These are phyloP conservation scores for Suillus brevipes DNA, from an alignment of 768 basidiomycete species.

Conservation along the genomic window DNA sequence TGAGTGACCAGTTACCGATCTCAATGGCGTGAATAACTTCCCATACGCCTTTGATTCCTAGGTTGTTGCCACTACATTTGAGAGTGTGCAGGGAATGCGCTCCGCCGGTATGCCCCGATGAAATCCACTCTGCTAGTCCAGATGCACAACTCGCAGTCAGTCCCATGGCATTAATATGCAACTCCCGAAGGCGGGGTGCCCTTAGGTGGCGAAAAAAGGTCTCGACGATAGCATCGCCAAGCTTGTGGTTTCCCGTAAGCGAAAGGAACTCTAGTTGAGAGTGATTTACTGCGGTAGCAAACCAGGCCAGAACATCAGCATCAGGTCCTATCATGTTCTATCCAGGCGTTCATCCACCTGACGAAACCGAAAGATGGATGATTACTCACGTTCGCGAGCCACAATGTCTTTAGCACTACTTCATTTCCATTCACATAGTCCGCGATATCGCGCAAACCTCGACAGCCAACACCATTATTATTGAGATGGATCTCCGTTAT, in stretches of 20 bases:
- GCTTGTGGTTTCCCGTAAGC: conserved; percentile 46
- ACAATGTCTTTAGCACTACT: conserved; percentile 42
- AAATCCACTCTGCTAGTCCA: conserved; percentile 49
- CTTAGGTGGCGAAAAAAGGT: conserved; percentile 51
- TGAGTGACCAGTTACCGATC: conserved; percentile 49
- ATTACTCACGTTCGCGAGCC: conserved; percentile 54
- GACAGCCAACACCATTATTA: conserved; percentile 52
- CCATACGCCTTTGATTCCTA: conserved; percentile 48
- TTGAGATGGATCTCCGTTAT: conserved; percentile 60
- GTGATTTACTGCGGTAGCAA: conserved; percentile 52
- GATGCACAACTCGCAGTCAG: conserved; percentile 46
- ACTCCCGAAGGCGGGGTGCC: conserved; percentile 47
- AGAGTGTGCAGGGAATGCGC: conserved; percentile 47
- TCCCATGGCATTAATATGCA: conserved; percentile 52
- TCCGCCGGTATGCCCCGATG: conserved; percentile 21
- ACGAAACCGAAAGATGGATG: background rate
- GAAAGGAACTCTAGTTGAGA: conserved; percentile 53
- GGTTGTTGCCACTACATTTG: conserved; percentile 57
- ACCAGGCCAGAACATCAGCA: conserved; percentile 33
- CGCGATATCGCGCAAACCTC: conserved; percentile 51
- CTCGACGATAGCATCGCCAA: conserved; percentile 51
- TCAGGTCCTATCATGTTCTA: conserved; percentile 45
- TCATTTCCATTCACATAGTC: conserved; percentile 51
- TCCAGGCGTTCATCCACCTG: conserved; percentile 23
- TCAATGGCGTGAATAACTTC: conserved; percentile 50